phyloP scores from a whole-genome alignment of 164 flowering plant species.

The Litsea cubeba region DNA sequence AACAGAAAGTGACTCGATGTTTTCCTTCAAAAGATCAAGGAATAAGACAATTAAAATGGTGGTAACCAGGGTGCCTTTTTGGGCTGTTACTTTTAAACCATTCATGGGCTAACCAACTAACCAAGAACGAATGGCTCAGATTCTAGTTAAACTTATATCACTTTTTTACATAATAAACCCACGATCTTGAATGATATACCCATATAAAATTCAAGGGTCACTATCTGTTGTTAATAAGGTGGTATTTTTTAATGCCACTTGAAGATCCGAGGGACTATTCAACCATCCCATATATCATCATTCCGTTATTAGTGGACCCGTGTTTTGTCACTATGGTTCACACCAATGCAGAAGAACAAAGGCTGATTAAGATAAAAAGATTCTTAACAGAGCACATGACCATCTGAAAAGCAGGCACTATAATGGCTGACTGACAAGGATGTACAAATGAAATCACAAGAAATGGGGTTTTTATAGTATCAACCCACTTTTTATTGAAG shows the following conservation, averaged over 20 bases:
- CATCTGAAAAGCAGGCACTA: not conserved
- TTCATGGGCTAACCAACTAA: too few relatives aligned
- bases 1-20: not conserved
- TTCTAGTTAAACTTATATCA: too few relatives aligned
- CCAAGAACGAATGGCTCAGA: too few relatives aligned
- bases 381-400: constrained; percentile 1
- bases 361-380: constrained; percentile 1
- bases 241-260: not conserved
- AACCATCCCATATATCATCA: not conserved
- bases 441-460: not conserved
- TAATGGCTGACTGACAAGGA: not conserved
- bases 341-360: not conserved
- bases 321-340: not conserved
- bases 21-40: not conserved
- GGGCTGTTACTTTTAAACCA: too few relatives aligned
- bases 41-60: constrained; percentile 5
- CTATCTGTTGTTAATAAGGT: not conserved
- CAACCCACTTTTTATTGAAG: too few relatives aligned
- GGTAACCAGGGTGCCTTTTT: not conserved
- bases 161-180: too few relatives aligned
- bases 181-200: too few relatives aligned
- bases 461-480: too few relatives aligned
- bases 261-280: not conserved
- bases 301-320: constrained; percentile 1
- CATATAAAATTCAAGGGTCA: not conserved